These are phyloP conservation scores for Xylaria multiplex DNA, from an alignment of 2,329 filamentous ascomycete species.

Conservation along the genomic window DNA sequence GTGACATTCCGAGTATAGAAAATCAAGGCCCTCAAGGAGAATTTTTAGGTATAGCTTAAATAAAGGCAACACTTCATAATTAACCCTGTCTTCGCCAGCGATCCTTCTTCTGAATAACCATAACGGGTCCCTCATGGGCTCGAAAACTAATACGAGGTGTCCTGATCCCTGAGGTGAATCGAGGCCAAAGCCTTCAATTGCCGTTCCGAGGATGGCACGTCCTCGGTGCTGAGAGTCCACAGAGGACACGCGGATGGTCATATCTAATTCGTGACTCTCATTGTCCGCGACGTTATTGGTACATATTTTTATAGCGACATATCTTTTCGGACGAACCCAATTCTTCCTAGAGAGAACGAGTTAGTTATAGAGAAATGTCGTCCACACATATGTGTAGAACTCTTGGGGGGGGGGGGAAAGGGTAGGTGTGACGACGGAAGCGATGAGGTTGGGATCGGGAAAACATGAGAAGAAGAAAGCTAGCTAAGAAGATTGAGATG, in stretches of 20 bases:
- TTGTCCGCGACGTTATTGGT: background rate
- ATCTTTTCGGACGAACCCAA: slow-evolving; percentile 10
- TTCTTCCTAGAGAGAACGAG: slow-evolving; percentile 16
- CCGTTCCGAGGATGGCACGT: slow-evolving; percentile 8
- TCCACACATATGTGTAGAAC: background rate
- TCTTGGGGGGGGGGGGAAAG: background rate
- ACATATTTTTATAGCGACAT: slow-evolving; percentile 18
- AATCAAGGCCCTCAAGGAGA: slow-evolving; percentile 17
- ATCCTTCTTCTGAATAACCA: slow-evolving; percentile 12
- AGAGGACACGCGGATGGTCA: slow-evolving; percentile 3
- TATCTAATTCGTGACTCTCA: slow-evolving; percentile 11
- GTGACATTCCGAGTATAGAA: slow-evolving; percentile 19
- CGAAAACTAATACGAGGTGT: slow-evolving; percentile 15
- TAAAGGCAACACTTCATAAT: background rate
- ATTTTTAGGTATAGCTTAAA: slow-evolving; percentile 10
- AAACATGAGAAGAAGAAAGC: too few species aligned
- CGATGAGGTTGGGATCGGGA: too few species aligned
- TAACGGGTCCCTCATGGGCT: slow-evolving; percentile 16
- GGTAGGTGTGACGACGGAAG: too few species aligned
- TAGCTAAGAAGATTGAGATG: too few species aligned
- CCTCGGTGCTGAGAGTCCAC: slow-evolving; percentile 16
- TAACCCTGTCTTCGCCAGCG: slow-evolving; percentile 5
- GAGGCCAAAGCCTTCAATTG: slow-evolving; percentile 4
- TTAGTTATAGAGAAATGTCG: background rate
- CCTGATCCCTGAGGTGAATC: slow-evolving; percentile 10